Evolutionary conservation across 2,329 filamentous ascomycete genomes (phyloP).

Genomic region (Aaosphaeria pasadenensis): DNA sequence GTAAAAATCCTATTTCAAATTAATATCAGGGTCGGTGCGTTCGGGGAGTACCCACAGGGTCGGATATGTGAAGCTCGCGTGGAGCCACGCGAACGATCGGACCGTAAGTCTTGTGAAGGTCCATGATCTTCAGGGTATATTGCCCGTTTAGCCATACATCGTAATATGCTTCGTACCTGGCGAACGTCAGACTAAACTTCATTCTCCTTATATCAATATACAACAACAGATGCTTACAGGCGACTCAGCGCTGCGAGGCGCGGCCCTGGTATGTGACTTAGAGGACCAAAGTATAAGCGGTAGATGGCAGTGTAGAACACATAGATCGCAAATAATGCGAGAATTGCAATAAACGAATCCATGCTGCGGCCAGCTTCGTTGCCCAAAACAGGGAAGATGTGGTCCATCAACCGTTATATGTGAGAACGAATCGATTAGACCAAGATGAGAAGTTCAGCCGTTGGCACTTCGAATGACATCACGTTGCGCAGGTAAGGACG

Average conservation of each 20-base stretch:
- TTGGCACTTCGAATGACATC: too few relatives aligned
- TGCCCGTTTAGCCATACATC: constrained; percentile 12
- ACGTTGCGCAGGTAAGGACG: too few relatives aligned
- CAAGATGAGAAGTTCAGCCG: too few relatives aligned
- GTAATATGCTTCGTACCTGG: constrained; percentile 6
- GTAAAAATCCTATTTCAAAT: constrained; percentile 1
- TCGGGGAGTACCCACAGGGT: constrained; percentile 2
- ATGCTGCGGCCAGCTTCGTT: too few relatives aligned
- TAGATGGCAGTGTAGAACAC: neutral
- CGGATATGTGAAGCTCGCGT: constrained; percentile 8
- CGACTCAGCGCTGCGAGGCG: neutral
- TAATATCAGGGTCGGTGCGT: neutral
- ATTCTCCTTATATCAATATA: neutral
- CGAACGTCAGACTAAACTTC: neutral
- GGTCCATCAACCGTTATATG: too few relatives aligned
- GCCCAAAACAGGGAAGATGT: too few relatives aligned
- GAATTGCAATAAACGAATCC: too few relatives aligned
- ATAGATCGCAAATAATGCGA: too few relatives aligned
- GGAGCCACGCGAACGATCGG: constrained; percentile 11
- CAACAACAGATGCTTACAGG: neutral
- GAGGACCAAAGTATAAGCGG: neutral
- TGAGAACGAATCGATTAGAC: too few relatives aligned
- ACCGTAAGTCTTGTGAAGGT: constrained; percentile 19
- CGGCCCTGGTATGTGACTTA: neutral
- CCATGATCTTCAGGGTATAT: constrained; percentile 29